Conservation (phyloP, 2,329 filamentous ascomycete species). For the Exophiala phaeomuriformis region DNA sequence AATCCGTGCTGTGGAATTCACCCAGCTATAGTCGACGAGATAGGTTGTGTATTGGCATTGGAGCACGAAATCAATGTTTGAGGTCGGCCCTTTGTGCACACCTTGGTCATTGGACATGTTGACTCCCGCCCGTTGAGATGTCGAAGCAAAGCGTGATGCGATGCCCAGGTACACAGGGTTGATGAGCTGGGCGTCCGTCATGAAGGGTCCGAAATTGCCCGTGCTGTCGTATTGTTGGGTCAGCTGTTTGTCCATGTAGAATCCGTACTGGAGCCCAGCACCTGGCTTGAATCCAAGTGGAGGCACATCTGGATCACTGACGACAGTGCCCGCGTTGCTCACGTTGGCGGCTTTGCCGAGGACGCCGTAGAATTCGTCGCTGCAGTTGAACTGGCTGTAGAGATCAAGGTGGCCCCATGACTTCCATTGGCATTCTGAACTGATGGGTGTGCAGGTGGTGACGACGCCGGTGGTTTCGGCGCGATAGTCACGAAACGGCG, state of each 20-base stretch:
- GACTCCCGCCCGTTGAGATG: conserved; percentile 13
- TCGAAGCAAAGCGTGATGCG: conserved; percentile 14
- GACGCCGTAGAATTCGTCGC: conserved; percentile 22
- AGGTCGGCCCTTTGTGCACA: conserved; percentile 11
- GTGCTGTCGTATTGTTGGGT: conserved; percentile 18
- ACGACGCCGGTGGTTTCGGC: conserved; percentile 20
- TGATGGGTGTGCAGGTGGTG: conserved; percentile 21
- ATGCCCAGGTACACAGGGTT: conserved; percentile 22
- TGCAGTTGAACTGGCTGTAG: conserved; percentile 25
- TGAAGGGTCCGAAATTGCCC: conserved; percentile 12
- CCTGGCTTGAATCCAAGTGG: conserved; percentile 20
- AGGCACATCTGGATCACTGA: conserved; percentile 16
- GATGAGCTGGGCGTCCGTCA: conserved; percentile 20
- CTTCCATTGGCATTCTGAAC: conserved; percentile 17
- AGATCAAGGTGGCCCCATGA: conserved; percentile 4
- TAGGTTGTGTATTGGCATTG: conserved; percentile 23
- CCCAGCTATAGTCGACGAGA: conserved; percentile 21
- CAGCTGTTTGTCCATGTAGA: conserved; percentile 18
- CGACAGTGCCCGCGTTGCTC: conserved; percentile 6
- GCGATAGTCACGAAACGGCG: conserved; percentile 15
- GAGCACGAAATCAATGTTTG: conserved; percentile 19
- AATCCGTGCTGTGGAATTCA: conserved; percentile 17
- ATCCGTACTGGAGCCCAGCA: conserved; percentile 21
- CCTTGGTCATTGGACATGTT: conserved; percentile 14
- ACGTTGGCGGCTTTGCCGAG: conserved; percentile 18